A percentile compares a stretch with the other conserved stretches of the same genome.
These are phyloP conservation scores for Psilocybe tampanensis DNA, from an alignment of 768 basidiomycete genomes.

Conservation along the genomic window DNA sequence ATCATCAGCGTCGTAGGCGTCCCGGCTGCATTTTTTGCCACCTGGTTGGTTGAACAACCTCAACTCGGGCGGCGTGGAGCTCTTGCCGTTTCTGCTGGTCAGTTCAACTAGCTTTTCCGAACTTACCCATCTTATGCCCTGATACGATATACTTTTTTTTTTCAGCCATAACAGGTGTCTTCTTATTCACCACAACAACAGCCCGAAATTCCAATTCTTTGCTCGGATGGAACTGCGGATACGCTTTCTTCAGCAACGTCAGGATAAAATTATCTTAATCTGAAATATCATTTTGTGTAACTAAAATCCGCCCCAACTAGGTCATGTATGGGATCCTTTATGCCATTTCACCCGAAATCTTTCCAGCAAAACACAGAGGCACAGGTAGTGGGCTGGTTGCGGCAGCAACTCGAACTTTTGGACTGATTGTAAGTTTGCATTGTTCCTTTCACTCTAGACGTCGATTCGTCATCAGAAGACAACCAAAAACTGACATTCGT, in stretches of 20 bases:
- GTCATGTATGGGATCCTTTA: constrained; percentile 79
- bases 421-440: constrained; percentile 62
- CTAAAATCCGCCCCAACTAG: constrained; percentile 29
- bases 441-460: no score
- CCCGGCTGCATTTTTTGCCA: constrained; percentile 69
- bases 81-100: constrained; percentile 64
- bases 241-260: constrained; percentile 61
- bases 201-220: constrained; percentile 65
- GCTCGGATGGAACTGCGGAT: constrained; percentile 80
- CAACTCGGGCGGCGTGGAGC: constrained; percentile 67
- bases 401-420: constrained; percentile 64
- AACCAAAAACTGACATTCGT: no score
- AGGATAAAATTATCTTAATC: constrained; percentile 17
- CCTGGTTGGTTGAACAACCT: constrained; percentile 66
- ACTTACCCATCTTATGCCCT: constrained; percentile 1
- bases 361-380: constrained; percentile 72
- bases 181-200: constrained; percentile 74
- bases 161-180: constrained; percentile 72
- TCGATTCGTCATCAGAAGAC: no score
- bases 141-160: constrained; percentile 37
- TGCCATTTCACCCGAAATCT: constrained; percentile 67
- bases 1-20: constrained; percentile 69
- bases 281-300: not conserved
- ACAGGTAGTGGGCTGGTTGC: constrained; percentile 71
- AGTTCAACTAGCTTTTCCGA: constrained; percentile 28